phyloP scores from a whole-genome alignment of 2,329 filamentous ascomycete species.

The Hymenoscyphus salicellus region DNA sequence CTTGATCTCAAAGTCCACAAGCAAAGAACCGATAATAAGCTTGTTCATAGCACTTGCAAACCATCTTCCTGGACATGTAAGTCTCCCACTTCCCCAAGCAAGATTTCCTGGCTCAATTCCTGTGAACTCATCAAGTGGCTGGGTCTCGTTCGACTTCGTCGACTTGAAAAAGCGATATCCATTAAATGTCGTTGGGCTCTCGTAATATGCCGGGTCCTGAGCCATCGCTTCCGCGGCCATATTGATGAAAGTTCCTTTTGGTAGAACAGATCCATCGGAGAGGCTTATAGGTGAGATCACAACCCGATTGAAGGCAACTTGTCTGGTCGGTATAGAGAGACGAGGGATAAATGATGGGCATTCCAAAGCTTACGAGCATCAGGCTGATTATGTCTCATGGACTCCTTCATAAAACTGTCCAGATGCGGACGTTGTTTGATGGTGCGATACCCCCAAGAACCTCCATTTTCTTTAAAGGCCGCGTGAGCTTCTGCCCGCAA shows the following conservation, averaged over 20 bases:
- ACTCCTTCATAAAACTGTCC: slow-evolving; percentile 12
- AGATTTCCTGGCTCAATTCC: slow-evolving; percentile 8
- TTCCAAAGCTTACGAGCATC: slow-evolving; percentile 1
- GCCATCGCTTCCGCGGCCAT: slow-evolving; percentile 1
- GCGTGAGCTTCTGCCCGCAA: neutral
- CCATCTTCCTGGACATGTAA: slow-evolving; percentile 8
- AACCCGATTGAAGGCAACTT: neutral
- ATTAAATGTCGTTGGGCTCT: neutral
- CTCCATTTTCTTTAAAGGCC: neutral
- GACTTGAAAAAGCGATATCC: neutral
- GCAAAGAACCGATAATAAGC: slow-evolving; percentile 3
- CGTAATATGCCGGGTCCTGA: neutral
- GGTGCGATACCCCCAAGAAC: neutral
- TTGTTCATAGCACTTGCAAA: slow-evolving; percentile 9
- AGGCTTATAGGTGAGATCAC: neutral
- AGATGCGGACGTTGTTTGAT: slow-evolving; percentile 3
- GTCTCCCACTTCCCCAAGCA: slow-evolving; percentile 4
- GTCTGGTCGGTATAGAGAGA: neutral
- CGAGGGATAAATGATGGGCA: neutral
- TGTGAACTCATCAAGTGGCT: neutral
- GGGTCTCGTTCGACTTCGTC: neutral
- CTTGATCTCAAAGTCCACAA: slow-evolving; percentile 3
- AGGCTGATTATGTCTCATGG: neutral
- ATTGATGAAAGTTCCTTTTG: neutral
- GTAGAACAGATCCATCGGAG: neutral